Evolutionary conservation across 352 stramenopile species (phyloP).

Genomic region (Elongisporangium anandrum): DNA sequence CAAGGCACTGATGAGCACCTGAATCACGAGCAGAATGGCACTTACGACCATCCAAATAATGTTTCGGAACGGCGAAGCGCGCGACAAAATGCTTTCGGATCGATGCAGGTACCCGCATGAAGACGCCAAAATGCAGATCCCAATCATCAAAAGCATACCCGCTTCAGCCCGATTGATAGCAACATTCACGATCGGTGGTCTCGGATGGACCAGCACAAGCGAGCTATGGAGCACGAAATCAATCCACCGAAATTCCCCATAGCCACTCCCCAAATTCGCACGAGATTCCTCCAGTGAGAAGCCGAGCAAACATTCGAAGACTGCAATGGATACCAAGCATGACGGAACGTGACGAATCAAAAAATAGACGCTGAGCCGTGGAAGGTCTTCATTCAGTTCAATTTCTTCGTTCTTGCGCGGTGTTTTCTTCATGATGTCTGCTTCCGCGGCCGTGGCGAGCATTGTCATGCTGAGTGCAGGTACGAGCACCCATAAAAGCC

Average conservation of each 20-base stretch:
- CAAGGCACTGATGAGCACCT: conserved; percentile 38
- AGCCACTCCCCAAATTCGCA: conserved; percentile 12
- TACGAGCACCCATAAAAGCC: conserved; percentile 78
- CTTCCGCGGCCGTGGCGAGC: conserved; percentile 65
- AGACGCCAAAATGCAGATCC: conserved; percentile 59
- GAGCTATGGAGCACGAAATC: conserved; percentile 59
- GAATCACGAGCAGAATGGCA: conserved; percentile 33
- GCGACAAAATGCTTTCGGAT: conserved; percentile 61
- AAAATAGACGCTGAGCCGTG: conserved; percentile 63
- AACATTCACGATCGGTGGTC: conserved; percentile 36
- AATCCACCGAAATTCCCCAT: conserved; percentile 41
- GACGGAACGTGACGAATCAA: conserved; percentile 67
- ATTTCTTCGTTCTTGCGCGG: conserved; percentile 81
- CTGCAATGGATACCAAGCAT: conserved; percentile 41
- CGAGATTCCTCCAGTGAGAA: conserved; percentile 51
- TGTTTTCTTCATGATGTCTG: conserved; percentile 79
- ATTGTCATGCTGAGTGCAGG: conserved; percentile 72
- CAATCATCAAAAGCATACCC: conserved; percentile 68
- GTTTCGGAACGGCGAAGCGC: conserved; percentile 65
- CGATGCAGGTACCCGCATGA: conserved; percentile 75
- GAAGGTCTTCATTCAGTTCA: conserved; percentile 52
- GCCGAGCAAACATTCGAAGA: conserved; percentile 69
- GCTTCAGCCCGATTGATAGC: conserved; percentile 73
- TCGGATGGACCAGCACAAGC: conserved; percentile 39
- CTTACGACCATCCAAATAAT: conserved; percentile 50